Evolutionary conservation across 2,329 filamentous ascomycete species (phyloP).

Genomic region (Fusarium camptoceras): DNA sequence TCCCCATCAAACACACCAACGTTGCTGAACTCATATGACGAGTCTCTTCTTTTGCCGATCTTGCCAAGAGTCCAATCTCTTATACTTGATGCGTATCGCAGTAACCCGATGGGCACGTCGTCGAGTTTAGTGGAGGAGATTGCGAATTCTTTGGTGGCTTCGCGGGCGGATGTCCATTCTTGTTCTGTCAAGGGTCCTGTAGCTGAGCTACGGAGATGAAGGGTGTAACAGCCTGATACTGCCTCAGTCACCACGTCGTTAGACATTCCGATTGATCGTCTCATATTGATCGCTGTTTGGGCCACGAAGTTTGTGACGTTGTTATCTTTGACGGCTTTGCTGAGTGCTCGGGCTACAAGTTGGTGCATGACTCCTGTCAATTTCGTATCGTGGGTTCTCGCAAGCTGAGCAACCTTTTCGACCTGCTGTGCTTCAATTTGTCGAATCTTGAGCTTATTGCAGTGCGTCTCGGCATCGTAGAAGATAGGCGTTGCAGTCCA

Average conservation of each 20-base stretch:
- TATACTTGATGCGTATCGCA: conserved; percentile 42
- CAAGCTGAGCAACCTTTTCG: conserved; percentile 7
- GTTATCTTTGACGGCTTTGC: conserved; percentile 25
- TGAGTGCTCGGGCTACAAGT: conserved; percentile 39
- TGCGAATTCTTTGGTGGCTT: conserved; percentile 31
- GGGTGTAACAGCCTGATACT: conserved; percentile 34
- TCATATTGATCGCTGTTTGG: conserved; percentile 44
- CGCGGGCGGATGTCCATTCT: conserved; percentile 36
- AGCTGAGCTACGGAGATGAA: conserved; percentile 10
- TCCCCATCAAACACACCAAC: conserved; percentile 32
- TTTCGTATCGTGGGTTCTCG: conserved; percentile 38
- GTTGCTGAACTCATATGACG: conserved; percentile 44
- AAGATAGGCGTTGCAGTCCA: conserved; percentile 37
- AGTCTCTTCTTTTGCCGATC: conserved; percentile 37
- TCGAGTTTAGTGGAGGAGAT: conserved; percentile 19
- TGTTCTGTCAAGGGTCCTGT: conserved; percentile 25
- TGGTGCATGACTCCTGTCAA: conserved; percentile 37
- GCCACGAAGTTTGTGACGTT: conserved; percentile 42
- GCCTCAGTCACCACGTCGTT: conserved; percentile 29
- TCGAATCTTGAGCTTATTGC: conserved; percentile 29
- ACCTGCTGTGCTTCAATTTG: conserved; percentile 30
- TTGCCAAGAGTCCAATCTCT: conserved; percentile 39
- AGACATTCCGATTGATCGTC: conserved; percentile 34
- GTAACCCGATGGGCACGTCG: conserved; percentile 36
- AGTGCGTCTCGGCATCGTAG: conserved; percentile 14